Percentiles rank a stretch among this genome's conserved stretches.
These are phyloP conservation scores for Coemansia sp. DNA, from an alignment of 192 early-diverging fungal species.

Conservation along the genomic window DNA sequence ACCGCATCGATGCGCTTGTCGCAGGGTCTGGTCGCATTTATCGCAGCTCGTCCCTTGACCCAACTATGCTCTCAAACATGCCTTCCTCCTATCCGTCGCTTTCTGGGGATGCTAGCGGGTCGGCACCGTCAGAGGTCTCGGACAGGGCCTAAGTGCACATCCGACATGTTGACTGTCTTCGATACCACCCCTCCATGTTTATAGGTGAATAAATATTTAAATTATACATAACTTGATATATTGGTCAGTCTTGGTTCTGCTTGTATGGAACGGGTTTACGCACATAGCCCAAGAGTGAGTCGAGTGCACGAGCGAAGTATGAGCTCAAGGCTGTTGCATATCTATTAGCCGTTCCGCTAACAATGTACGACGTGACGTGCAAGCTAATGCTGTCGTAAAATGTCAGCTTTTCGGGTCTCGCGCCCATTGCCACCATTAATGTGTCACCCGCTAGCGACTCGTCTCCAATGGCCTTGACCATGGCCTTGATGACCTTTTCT, in stretches of 20 bases:
- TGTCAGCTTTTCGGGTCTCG: constrained; percentile 14
- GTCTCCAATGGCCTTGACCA: constrained; percentile 58
- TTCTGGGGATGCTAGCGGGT: constrained; percentile 3
- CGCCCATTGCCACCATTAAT: constrained; percentile 44
- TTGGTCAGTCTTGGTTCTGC: not conserved
- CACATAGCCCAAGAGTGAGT: constrained; percentile 17
- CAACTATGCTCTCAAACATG: constrained; percentile 34
- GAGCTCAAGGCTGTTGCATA: constrained; percentile 11
- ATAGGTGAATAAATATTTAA: not conserved
- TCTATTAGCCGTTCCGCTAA: constrained; percentile 25
- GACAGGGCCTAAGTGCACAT: not conserved
- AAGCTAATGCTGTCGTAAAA: constrained; percentile 29
- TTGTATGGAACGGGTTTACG: constrained; percentile 6
- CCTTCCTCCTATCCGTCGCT: constrained; percentile 39
- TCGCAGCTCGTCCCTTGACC: constrained; percentile 46
- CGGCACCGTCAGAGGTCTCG: not conserved
- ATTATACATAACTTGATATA: not conserved
- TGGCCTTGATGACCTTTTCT: constrained; percentile 56
- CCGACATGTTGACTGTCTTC: not conserved
- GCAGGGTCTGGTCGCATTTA: not conserved
- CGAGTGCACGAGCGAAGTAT: constrained; percentile 11
- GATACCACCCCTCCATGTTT: not conserved
- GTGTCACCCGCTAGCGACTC: constrained; percentile 55
- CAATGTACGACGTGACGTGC: constrained; percentile 35
- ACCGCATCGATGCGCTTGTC: constrained; percentile 20